These are phyloP conservation scores for Ustilago cynodontis DNA, from an alignment of 1,284 basidiomycete genomes.

Conservation along the genomic window DNA sequence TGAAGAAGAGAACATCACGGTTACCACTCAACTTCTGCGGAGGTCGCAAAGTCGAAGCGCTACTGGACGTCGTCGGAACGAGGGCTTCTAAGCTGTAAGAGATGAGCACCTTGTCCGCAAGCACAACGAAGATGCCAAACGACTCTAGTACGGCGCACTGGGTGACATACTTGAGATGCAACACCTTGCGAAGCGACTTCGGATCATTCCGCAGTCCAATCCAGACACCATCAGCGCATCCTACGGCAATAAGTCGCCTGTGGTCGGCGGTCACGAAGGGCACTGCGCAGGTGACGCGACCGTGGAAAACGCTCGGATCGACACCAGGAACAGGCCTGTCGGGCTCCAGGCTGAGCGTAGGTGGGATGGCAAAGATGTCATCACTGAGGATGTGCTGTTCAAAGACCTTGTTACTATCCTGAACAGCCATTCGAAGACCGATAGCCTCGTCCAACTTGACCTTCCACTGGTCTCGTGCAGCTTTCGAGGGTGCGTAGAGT, in stretches of 20 bases:
- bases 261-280: slow-evolving; percentile 82
- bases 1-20: slow-evolving; percentile 93
- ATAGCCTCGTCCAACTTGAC: slow-evolving; percentile 88
- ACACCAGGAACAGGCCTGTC: slow-evolving; percentile 70
- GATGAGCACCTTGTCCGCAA: slow-evolving; percentile 82
- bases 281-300: slow-evolving; percentile 90
- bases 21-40: slow-evolving; percentile 87
- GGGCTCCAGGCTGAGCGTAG: slow-evolving; percentile 43
- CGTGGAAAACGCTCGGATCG: slow-evolving; percentile 84
- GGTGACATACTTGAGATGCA: slow-evolving; percentile 89
- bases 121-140: slow-evolving; percentile 92
- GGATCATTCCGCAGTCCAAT: slow-evolving; percentile 92
- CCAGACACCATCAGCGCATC: slow-evolving; percentile 95
- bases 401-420: slow-evolving; percentile 87
- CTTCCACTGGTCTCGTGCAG: slow-evolving; percentile 86
- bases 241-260: slow-evolving; percentile 86
- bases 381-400: slow-evolving; percentile 66
- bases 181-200: slow-evolving; percentile 84
- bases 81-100: slow-evolving; percentile 92
- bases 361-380: slow-evolving; percentile 66
- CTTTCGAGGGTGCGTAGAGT: slow-evolving; percentile 83
- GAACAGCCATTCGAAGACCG: slow-evolving; percentile 83
- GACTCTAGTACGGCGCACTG: slow-evolving; percentile 94
- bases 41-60: slow-evolving; percentile 70
- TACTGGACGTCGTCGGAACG: slow-evolving; percentile 83